phyloP scores from a whole-genome alignment of 1,284 basidiomycete species.

The Microbotryomycetes sp. region DNA sequence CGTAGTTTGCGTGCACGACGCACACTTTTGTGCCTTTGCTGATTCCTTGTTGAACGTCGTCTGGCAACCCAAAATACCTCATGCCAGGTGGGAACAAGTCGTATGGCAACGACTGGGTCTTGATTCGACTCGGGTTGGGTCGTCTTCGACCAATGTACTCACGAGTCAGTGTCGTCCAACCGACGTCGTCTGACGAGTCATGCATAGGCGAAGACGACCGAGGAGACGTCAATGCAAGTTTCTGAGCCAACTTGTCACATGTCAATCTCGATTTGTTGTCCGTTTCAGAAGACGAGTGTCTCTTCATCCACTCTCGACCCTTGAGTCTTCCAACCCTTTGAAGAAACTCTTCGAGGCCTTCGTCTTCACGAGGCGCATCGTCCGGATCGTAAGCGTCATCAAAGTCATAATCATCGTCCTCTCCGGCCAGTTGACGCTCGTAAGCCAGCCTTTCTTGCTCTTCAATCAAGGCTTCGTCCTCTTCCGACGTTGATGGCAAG shows the following conservation, averaged over 20 bases:
- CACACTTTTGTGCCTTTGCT: constrained; percentile 18
- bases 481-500: not conserved
- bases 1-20: constrained; percentile 34
- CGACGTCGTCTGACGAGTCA: not conserved
- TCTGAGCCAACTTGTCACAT: not conserved
- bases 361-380: not conserved
- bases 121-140: not conserved
- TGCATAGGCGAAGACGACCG: too few relatives aligned
- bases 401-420: not conserved
- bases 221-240: not conserved
- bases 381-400: not conserved
- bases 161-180: not conserved
- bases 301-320: not conserved
- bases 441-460: not conserved
- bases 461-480: not conserved
- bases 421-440: not conserved
- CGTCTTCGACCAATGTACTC: not conserved
- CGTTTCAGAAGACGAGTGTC: not conserved
- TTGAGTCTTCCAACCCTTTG: not conserved
- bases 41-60: constrained; percentile 21
- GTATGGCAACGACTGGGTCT: constrained; percentile 19
- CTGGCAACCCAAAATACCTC: constrained; percentile 15
- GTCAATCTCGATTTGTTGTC: not conserved
- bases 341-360: not conserved
- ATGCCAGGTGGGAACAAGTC: constrained; percentile 32